Percentiles rank a stretch among this genome's conserved stretches.
Conservation (phyloP, 805 yeast genomes). For the Kregervanrija fluxuum region DNA sequence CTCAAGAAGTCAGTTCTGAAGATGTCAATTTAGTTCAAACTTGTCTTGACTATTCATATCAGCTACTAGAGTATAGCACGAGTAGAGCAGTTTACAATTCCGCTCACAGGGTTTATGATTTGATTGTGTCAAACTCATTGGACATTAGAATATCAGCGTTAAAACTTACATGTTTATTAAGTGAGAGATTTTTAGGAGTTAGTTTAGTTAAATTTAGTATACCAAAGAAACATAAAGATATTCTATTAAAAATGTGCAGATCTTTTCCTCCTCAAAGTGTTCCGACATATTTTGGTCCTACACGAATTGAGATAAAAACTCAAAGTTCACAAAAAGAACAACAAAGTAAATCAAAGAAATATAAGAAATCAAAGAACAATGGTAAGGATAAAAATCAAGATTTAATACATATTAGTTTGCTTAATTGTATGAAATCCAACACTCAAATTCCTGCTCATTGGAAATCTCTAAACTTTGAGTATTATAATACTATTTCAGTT, state of each 20-base stretch:
- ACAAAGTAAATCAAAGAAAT: conserved; percentile 4
- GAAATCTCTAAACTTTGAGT: conserved; percentile 48
- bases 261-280: conserved; percentile 31
- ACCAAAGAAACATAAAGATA: conserved; percentile 36
- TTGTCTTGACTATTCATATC: conserved; percentile 53
- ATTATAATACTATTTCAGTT: conserved; percentile 31
- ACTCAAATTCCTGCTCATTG: conserved; percentile 44
- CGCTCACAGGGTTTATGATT: conserved; percentile 47
- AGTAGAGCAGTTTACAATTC: conserved; percentile 65
- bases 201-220: conserved; percentile 35
- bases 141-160: conserved; percentile 54
- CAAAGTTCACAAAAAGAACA: conserved; percentile 20
- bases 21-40: conserved; percentile 46
- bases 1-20: conserved; percentile 34
- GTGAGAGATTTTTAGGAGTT: conserved; percentile 51
- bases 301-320: conserved; percentile 9
- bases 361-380: conserved; percentile 8
- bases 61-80: conserved; percentile 61
- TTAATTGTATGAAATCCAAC: conserved; percentile 26
- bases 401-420: conserved; percentile 20
- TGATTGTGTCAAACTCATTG: conserved; percentile 54
- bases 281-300: conserved; percentile 23
- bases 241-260: conserved; percentile 43
- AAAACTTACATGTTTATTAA: conserved; percentile 43
- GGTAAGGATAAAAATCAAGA: conserved; percentile 3